phyloP scores from a whole-genome alignment of 2,329 filamentous ascomycete genomes.

The Sporothrix humicola region DNA sequence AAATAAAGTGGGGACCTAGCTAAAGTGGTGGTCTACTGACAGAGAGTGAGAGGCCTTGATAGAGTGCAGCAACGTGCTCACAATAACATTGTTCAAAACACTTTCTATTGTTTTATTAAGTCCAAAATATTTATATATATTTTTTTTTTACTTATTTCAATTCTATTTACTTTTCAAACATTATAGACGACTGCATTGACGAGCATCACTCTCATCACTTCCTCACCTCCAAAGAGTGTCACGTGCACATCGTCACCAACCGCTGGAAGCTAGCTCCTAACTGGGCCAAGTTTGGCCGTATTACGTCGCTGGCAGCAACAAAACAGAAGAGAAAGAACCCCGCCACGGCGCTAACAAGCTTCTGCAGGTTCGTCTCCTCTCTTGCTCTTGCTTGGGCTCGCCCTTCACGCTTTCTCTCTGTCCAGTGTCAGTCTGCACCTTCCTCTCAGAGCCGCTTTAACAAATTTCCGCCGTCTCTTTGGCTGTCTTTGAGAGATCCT shows the following conservation, averaged over 20 bases:
- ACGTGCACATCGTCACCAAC: slow-evolving; percentile 10
- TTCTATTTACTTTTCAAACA: no score
- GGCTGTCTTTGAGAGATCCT: not conserved
- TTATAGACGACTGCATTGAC: no score
- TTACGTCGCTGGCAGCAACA: slow-evolving; percentile 10
- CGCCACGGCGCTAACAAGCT: slow-evolving; percentile 15
- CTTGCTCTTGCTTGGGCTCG: not conserved
- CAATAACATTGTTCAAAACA: no score
- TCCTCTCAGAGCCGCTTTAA: slow-evolving; percentile 15
- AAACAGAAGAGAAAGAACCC: not conserved
- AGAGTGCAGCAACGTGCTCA: no score
- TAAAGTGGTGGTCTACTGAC: no score
- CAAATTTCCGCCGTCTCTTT: slow-evolving; percentile 23
- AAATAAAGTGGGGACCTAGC: slow-evolving; percentile 28
- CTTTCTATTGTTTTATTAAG: no score
- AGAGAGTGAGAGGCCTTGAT: no score
- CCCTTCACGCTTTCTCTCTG: not conserved
- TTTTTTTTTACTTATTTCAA: no score
- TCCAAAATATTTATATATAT: no score
- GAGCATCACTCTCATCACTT: no score
- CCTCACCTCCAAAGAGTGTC: not conserved
- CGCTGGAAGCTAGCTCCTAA: not conserved
- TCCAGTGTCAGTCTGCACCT: not conserved
- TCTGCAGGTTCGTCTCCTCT: slow-evolving; percentile 5
- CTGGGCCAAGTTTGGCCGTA: not conserved